Percentiles rank a stretch among this genome's conserved stretches.
These are phyloP conservation scores for Epichloe gansuensis DNA, from an alignment of 2,329 filamentous ascomycete genomes.

Conservation along the genomic window DNA sequence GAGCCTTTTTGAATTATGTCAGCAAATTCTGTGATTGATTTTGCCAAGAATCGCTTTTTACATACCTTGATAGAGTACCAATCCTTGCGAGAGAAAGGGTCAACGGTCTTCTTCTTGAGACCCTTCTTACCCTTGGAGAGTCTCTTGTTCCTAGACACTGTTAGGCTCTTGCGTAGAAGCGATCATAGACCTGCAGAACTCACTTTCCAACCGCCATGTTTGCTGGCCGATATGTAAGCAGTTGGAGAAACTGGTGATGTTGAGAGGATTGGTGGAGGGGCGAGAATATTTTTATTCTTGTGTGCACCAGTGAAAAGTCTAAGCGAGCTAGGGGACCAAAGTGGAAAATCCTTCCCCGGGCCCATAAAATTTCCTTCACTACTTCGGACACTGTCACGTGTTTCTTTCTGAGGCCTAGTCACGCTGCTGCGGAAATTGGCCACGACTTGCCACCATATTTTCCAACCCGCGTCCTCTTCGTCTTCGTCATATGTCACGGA, in stretches of 20 bases:
- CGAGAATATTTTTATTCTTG: slow-evolving; percentile 28
- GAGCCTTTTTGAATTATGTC: slow-evolving; percentile 46
- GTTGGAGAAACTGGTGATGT: slow-evolving; percentile 31
- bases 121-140: slow-evolving; percentile 99
- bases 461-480: no score
- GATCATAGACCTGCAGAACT: slow-evolving; percentile 16
- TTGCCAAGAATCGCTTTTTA: background rate
- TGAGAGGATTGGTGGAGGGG: slow-evolving; percentile 29
- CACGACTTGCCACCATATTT: no score
- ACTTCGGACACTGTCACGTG: no score
- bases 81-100: slow-evolving; percentile 98
- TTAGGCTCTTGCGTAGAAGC: slow-evolving; percentile 9
- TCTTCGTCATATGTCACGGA: no score
- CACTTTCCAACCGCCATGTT: slow-evolving; percentile 52
- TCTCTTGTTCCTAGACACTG: slow-evolving; percentile 80
- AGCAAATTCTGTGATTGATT: background rate
- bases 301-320: slow-evolving; percentile 28
- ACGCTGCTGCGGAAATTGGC: no score
- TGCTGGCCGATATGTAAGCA: slow-evolving; percentile 36
- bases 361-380: background rate
- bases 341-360: slow-evolving; percentile 10
- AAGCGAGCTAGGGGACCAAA: slow-evolving; percentile 21
- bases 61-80: slow-evolving; percentile 94
- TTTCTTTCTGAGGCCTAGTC: no score
- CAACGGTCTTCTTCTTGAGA: slow-evolving; percentile 97